phyloP scores from a whole-genome alignment of 768 basidiomycete genomes.

The Mycena crocata region DNA sequence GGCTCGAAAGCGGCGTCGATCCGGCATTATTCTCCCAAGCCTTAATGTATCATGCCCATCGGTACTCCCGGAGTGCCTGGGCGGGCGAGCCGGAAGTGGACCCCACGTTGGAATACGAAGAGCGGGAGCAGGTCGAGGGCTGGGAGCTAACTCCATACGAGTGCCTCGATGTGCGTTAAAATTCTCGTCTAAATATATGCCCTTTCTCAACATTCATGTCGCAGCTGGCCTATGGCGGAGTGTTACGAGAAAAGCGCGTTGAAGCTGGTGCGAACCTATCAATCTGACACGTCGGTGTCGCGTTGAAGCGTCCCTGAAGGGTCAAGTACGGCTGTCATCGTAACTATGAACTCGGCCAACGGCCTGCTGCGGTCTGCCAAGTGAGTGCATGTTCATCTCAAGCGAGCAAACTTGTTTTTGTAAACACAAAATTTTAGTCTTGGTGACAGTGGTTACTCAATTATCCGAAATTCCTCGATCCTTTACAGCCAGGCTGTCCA shows the following conservation, averaged over 20 bases:
- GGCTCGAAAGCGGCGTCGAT: conserved; percentile 72
- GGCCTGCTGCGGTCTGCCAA: conserved; percentile 66
- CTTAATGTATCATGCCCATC: conserved; percentile 69
- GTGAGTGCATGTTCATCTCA: conserved; percentile 57
- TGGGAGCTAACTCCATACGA: conserved; percentile 57
- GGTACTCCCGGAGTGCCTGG: conserved; percentile 62
- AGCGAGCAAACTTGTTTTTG: conserved; percentile 7
- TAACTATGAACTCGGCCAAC: conserved; percentile 62
- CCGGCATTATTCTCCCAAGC: conserved; percentile 78
- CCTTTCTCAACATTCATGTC: conserved; percentile 23
- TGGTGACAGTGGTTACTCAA: conserved; percentile 64
- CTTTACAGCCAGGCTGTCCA: conserved; percentile 45
- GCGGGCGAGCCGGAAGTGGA: conserved; percentile 69
- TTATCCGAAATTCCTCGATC: conserved; percentile 59
- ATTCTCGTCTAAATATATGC: background rate
- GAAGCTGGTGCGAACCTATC: conserved; percentile 13
- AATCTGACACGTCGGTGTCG: background rate
- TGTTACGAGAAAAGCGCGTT: conserved; percentile 57
- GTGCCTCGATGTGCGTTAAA: conserved; percentile 44
- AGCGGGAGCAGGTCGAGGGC: conserved; percentile 55
- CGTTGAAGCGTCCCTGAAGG: conserved; percentile 45
- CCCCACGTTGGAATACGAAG: conserved; percentile 60
- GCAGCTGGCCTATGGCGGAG: conserved; percentile 55
- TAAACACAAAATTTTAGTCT: conserved; percentile 47
- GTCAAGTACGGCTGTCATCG: conserved; percentile 68